These are phyloP conservation scores for Talaromyces sp. DNA, from an alignment of 2,329 filamentous ascomycete genomes.

Conservation along the genomic window DNA sequence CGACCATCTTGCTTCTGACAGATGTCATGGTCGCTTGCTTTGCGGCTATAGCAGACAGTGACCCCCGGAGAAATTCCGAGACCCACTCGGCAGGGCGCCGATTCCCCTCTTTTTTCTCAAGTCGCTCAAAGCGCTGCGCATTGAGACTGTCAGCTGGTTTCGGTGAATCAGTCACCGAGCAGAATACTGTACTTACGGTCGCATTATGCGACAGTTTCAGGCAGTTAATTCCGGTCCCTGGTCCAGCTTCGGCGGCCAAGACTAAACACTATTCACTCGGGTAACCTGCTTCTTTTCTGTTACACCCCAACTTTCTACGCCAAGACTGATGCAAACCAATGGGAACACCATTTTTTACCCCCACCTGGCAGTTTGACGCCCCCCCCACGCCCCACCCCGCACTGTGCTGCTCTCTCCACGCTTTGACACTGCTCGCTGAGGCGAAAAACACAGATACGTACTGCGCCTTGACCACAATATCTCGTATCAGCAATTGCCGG, in stretches of 20 bases:
- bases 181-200: background rate
- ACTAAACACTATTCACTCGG: background rate
- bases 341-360: background rate
- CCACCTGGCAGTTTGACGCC: background rate
- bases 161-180: background rate
- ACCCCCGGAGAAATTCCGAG: background rate
- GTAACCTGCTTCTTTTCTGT: background rate
- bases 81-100: background rate
- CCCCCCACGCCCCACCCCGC: background rate
- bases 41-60: background rate
- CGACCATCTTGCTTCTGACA: background rate
- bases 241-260: background rate
- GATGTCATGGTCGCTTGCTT: background rate
- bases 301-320: background rate
- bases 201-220: background rate
- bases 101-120: background rate
- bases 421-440: background rate
- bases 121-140: background rate
- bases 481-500: background rate
- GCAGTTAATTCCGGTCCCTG: background rate
- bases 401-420: background rate
- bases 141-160: background rate
- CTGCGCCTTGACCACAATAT: background rate
- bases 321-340: background rate
- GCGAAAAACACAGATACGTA: background rate